Evolutionary conservation across 352 stramenopile genomes (phyloP).

Genomic region (Saprolegnia diclina): DNA sequence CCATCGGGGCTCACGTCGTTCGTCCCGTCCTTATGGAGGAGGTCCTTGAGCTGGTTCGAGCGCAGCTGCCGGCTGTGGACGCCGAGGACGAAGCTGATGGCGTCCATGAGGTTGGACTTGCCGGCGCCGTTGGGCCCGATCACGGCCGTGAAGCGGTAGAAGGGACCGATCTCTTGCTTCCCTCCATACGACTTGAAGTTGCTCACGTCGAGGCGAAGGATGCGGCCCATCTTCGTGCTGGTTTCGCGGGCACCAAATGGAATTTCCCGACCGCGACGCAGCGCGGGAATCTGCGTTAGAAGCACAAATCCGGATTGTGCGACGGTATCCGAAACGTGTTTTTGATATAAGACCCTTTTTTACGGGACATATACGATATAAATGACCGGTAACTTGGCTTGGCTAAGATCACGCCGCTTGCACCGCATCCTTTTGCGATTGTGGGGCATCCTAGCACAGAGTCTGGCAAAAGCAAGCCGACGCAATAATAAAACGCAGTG

Average conservation of each 20-base stretch:
- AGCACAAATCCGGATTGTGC: background rate
- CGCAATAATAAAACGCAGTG: too few relatives aligned
- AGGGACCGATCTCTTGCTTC: slow-evolving; percentile 91
- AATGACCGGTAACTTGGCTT: too few relatives aligned
- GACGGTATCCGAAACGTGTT: background rate
- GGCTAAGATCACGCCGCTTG: background rate
- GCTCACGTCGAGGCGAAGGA: slow-evolving; percentile 94
- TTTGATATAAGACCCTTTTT: background rate
- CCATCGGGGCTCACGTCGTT: slow-evolving; percentile 33
- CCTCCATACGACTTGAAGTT: slow-evolving; percentile 99
- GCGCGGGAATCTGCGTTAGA: slow-evolving; percentile 11
- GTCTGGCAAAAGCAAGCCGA: too few relatives aligned
- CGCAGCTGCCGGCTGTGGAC: slow-evolving; percentile 95
- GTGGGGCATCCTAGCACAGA: too few relatives aligned
- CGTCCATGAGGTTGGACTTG: slow-evolving; percentile 94
- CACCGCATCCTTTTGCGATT: too few relatives aligned
- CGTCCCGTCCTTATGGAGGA: slow-evolving; percentile 89
- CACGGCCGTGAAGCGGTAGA: slow-evolving; percentile 96
- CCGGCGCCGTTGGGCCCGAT: slow-evolving; percentile 96
- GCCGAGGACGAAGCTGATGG: slow-evolving; percentile 97
- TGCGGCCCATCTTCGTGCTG: slow-evolving; percentile 63
- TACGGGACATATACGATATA: background rate
- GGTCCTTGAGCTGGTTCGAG: slow-evolving; percentile 93
- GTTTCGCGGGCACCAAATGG: background rate
- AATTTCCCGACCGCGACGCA: background rate